Conservation (phyloP, 495 filamentous ascomycete species). For the Penicillium alfredii region DNA sequence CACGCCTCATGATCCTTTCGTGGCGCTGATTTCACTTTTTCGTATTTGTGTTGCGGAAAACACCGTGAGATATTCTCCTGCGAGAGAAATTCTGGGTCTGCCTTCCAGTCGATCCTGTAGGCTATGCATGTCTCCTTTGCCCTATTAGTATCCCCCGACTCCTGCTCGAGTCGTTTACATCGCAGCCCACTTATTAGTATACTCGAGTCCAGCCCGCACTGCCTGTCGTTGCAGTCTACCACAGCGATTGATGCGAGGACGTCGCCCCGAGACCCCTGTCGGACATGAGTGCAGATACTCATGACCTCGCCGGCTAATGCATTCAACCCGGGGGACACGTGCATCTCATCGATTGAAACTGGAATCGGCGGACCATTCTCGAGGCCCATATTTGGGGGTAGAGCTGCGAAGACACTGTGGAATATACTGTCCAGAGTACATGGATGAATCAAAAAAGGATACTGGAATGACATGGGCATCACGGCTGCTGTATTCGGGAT, state of each 20-base stretch:
- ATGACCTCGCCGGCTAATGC: slow-evolving; percentile 11
- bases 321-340: slow-evolving; percentile 12
- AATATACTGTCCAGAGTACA: slow-evolving; percentile 42
- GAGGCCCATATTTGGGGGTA: slow-evolving; percentile 3
- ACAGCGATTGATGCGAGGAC: slow-evolving; percentile 13
- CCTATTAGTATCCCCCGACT: not conserved
- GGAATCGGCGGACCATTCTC: slow-evolving; percentile 22
- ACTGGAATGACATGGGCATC: slow-evolving; percentile 44
- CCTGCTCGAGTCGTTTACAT: slow-evolving; percentile 11
- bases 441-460: slow-evolving; percentile 40
- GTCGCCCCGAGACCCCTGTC: not conserved
- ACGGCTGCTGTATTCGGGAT: slow-evolving; percentile 38
- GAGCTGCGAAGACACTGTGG: slow-evolving; percentile 26
- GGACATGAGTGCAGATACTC: slow-evolving; percentile 12
- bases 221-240: not conserved
- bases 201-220: not conserved
- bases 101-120: slow-evolving; percentile 19
- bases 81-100: slow-evolving; percentile 13
- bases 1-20: not conserved
- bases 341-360: slow-evolving; percentile 22
- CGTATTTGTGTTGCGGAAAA: not conserved
- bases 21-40: not conserved
- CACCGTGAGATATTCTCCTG: not conserved
- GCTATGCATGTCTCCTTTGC: slow-evolving; percentile 6
- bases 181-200: slow-evolving; percentile 15